Evolutionary conservation across 345 rosid genomes (phyloP), one percentile per base, ranked within the genome.

Genomic region (Cochlearia excelsa): DNA sequence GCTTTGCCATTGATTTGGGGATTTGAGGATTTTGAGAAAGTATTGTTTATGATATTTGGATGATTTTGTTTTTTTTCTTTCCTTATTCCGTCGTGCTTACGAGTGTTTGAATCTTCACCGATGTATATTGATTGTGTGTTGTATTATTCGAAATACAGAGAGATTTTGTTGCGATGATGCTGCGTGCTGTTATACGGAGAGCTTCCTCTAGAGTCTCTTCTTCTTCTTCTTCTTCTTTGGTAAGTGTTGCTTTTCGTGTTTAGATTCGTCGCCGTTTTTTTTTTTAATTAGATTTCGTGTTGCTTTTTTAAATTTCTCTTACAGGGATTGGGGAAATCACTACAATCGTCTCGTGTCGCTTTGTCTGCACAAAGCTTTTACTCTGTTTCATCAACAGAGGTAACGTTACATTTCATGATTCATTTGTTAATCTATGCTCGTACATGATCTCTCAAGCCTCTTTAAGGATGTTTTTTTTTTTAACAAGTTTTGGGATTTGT

Each of bases 311-410:
- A 29, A 37, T 52, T 7, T 59, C 53, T 57, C 27, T 51, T 6
- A 58, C 77, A 85, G 91, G 71, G 75, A 38, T 60, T 80, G 34
- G 69, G 70, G 53, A 73, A 74, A 69, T 78, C 82, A 6, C 26
- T 74, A 51, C 78, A 56, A 67, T 64, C 71, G 8, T 51, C 58
- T 63, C 74, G 81, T 35, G 72, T 78, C 49, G 81, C 61, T 6
- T 57, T 65, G 10, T 75, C 79, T 68, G 41, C 77, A 1, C 69
- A 74, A 44, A 62, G 74, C 66, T 79, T 72, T 52, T 72, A 79
- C 27, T 72, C 76, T 47, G 40, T 66, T 72, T 70, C 76, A n/a
- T 79, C 76, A 9, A 61, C 68, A 9, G 72, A 82, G 81, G 93
- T 85, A 47, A 23, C 30, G 29, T 47, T 30, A 44, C 41, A 11